A percentile compares a stretch with the other conserved stretches of the same genome.
Evolutionary conservation across 129 eudicot species (phyloP).

Genomic region (Helianthus annuus): DNA sequence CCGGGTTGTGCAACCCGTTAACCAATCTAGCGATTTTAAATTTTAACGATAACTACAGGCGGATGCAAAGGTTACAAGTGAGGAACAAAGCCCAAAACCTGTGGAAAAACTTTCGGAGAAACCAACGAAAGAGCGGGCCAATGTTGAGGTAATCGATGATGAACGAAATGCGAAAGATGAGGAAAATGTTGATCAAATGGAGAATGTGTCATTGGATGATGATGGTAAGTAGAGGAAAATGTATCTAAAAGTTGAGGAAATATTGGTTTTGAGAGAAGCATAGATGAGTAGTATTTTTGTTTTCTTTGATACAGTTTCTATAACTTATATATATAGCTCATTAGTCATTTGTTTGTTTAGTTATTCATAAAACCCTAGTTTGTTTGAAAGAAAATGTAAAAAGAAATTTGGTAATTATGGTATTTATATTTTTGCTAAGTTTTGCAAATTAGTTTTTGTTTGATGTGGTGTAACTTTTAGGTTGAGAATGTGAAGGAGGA

Average conservation of each 20-base stretch:
- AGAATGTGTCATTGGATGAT: slow-evolving; percentile 35
- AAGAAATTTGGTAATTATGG: slow-evolving; percentile 28
- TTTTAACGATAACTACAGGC: slow-evolving; percentile 32
- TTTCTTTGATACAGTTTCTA: slow-evolving; percentile 12
- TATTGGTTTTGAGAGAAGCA: slow-evolving; percentile 29
- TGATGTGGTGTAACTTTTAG: no score
- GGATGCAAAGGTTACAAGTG: slow-evolving; percentile 34
- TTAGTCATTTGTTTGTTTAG: slow-evolving; percentile 35
- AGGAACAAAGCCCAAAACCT: slow-evolving; percentile 35
- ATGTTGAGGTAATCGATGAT: slow-evolving; percentile 31
- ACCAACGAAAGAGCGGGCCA: slow-evolving; percentile 37
- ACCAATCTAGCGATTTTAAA: neutral
- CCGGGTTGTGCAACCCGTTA: neutral
- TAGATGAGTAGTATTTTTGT: slow-evolving; percentile 20
- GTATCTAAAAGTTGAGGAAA: slow-evolving; percentile 7
- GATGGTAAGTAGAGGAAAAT: slow-evolving; percentile 34
- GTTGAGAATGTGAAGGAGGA: no score
- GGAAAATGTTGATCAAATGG: slow-evolving; percentile 46
- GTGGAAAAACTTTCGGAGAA: neutral
- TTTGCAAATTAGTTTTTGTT: no score
- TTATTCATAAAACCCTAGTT: slow-evolving; percentile 33
- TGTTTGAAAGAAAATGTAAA: slow-evolving; percentile 31
- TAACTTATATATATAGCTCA: slow-evolving; percentile 32
- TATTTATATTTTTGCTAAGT: slow-evolving; percentile 10
- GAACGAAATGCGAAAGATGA: slow-evolving; percentile 33